Evolutionary conservation across 2,329 filamentous ascomycete genomes (phyloP).

Genomic region (Tolypocladium ophioglossoides): DNA sequence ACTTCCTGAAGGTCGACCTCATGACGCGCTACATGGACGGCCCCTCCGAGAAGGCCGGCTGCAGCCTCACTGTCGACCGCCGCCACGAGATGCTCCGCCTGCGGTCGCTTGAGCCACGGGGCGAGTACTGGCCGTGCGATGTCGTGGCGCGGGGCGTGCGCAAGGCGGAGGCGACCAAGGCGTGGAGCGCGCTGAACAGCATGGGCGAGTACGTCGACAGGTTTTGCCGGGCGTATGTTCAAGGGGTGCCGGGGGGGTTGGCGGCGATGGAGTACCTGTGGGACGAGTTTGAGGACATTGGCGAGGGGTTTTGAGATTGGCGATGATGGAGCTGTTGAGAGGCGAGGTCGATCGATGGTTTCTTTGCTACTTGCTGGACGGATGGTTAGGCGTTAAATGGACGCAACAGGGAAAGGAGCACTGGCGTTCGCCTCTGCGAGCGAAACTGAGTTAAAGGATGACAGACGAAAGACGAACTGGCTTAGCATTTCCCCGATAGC

Average conservation of each 20-base stretch:
- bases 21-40: slow-evolving; percentile 8
- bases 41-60: neutral
- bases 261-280: neutral
- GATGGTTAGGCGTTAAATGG: neutral
- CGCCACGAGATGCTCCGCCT: neutral
- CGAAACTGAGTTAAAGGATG: neutral
- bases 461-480: no score
- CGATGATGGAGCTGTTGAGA: neutral
- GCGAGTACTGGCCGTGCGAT: slow-evolving; percentile 11
- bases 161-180: neutral
- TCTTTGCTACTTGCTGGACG: neutral
- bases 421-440: neutral
- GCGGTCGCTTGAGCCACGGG: neutral
- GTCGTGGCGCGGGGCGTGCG: slow-evolving; percentile 5
- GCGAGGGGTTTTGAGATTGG: neutral
- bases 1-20: slow-evolving; percentile 25
- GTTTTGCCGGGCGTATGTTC: slow-evolving; percentile 3
- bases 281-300: neutral
- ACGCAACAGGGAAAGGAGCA: neutral
- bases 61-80: slow-evolving; percentile 9
- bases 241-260: neutral
- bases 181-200: neutral
- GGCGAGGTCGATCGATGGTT: neutral
- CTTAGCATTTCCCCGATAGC: neutral
- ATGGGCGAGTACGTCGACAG: slow-evolving; percentile 2